These are phyloP conservation scores for Botrytis aclada DNA, from an alignment of 2,329 filamentous ascomycete genomes.

Conservation along the genomic window DNA sequence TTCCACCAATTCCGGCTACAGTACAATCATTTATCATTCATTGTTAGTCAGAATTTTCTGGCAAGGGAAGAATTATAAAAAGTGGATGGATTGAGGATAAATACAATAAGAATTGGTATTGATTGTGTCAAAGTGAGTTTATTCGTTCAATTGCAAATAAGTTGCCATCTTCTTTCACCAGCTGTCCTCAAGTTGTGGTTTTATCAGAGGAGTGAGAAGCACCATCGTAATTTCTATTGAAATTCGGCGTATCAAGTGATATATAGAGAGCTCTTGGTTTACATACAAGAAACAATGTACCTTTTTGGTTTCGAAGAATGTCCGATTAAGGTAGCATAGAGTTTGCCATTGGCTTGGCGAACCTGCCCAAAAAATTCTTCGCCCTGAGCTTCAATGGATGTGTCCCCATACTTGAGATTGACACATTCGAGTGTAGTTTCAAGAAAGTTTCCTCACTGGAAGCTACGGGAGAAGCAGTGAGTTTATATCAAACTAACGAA, in stretches of 20 bases:
- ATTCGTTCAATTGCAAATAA: neutral
- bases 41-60: neutral
- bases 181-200: neutral
- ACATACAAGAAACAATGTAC: neutral
- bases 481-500: neutral
- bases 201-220: neutral
- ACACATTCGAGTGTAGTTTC: neutral
- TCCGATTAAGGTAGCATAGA: neutral
- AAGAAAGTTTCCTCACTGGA: neutral
- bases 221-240: neutral
- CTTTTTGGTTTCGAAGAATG: neutral
- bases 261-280: neutral
- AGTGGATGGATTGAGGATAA: neutral
- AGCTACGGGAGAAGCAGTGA: neutral
- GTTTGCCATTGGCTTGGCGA: neutral
- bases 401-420: no score
- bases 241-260: slow-evolving; percentile 1
- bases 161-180: neutral
- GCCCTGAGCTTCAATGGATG: neutral
- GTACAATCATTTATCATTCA: neutral
- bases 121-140: neutral
- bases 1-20: neutral
- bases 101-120: neutral
- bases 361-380: neutral
- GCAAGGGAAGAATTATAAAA: neutral